Percentiles rank a stretch among this genome's conserved stretches.
Evolutionary conservation across 2,329 filamentous ascomycete genomes (phyloP).

Genomic region (Hymenoscyphus fructigenus): DNA sequence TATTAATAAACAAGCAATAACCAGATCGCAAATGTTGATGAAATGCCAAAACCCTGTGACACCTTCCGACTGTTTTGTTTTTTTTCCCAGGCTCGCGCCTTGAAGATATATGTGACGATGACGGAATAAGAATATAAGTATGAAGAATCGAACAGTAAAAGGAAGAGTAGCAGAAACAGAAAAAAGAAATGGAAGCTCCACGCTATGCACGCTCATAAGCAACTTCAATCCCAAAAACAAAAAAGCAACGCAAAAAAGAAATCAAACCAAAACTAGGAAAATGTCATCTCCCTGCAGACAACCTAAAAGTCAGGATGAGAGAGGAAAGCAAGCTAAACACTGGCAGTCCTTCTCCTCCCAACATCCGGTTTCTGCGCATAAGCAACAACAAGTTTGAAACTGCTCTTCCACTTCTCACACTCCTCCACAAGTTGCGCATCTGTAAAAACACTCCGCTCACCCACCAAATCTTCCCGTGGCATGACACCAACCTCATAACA

Average conservation of each 20-base stretch:
- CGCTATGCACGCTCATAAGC: slow-evolving; percentile 17
- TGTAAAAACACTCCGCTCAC: slow-evolving; percentile 68
- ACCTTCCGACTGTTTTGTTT: background rate
- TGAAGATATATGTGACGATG: slow-evolving; percentile 1
- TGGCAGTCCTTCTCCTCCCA: slow-evolving; percentile 28
- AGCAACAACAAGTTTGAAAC: slow-evolving; percentile 86
- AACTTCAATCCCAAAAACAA: slow-evolving; percentile 1
- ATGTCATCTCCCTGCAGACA: too few relatives aligned
- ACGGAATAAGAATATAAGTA: too few relatives aligned
- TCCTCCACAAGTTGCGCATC: slow-evolving; percentile 75
- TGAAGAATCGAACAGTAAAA: background rate
- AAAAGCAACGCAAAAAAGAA: background rate
- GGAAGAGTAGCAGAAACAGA: background rate
- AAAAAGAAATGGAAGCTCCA: background rate
- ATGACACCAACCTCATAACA: slow-evolving; percentile 78
- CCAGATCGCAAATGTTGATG: slow-evolving; percentile 12
- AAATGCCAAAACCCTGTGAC: background rate
- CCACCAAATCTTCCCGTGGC: slow-evolving; percentile 20
- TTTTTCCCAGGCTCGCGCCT: slow-evolving; percentile 18
- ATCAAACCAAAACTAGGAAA: background rate
- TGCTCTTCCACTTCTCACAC: slow-evolving; percentile 83
- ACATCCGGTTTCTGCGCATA: slow-evolving; percentile 52
- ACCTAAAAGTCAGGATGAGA: background rate
- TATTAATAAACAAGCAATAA: slow-evolving; percentile 12
- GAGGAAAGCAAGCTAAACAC: slow-evolving; percentile 22